Evolutionary conservation across 2,329 filamentous ascomycete species (phyloP), one percentile per base, ranked within the genome.

Genomic region (Nannizziopsis barbatae): DNA sequence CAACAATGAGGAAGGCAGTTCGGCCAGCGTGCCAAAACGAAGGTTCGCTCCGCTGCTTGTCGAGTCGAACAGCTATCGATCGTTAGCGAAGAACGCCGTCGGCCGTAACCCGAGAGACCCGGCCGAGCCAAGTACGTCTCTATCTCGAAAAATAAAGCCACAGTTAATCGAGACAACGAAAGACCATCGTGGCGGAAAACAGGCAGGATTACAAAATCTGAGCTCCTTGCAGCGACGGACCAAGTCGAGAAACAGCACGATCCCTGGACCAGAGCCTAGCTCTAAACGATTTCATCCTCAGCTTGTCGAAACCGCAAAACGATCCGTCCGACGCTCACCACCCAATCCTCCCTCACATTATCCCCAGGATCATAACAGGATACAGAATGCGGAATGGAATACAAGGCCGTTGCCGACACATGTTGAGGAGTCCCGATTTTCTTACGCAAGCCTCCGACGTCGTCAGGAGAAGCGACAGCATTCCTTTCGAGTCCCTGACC

Each of bases 251-350:
- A 42, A 36, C 27, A 40, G 18, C 30, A 36, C 37, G 36, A 20
- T 42, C 37, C 27, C 37, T 20, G 36, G 20, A 17, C 40, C 43
- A 7, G 32, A 20, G 10, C 31, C 51, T 33, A 52, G 52, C 40
- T 53, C 56, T 3, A 69, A 73, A 37, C 75, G 66, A 51, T 94
- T 93, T 63, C 76, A 81, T 27, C 87, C 87, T 10, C 83, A 90
- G 58, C 71, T 94, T 48, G 81, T 94, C 53, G 86, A 90, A 65
- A 89, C 85, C 2, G 83, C 83, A 3, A 79, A 80, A 57, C 75
- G 87, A 46, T 80, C 80, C 31, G 79, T 83, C 53, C 80, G 80
- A 58, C 76, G 76, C 12, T 80, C 80, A 15, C 82, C 87, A 57
- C 65, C 73, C 1, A 80, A 17, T 73, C 72, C 47, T 79, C 76